Evolutionary conservation across 2,329 filamentous ascomycete genomes (phyloP).

Genomic region (Monosporascus cannonballus): DNA sequence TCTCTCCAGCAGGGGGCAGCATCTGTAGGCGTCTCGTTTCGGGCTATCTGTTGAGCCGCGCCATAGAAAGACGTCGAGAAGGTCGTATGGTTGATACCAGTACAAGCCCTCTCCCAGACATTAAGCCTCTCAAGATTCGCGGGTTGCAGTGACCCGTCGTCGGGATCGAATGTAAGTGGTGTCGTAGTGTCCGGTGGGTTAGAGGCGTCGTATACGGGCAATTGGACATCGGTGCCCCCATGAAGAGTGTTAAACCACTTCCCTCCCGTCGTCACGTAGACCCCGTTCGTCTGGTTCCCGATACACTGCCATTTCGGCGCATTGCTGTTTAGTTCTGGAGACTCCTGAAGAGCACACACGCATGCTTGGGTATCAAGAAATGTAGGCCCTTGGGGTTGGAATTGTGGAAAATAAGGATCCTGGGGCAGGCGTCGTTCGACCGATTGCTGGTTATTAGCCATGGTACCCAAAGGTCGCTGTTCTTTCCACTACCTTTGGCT

Average conservation of each 20-base stretch:
- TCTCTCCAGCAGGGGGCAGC: constrained; percentile 35
- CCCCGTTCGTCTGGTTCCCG: constrained; percentile 35
- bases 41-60: constrained; percentile 18
- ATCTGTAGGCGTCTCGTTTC: constrained; percentile 25
- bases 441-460: not conserved
- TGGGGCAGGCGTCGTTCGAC: constrained; percentile 19
- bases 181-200: constrained; percentile 27
- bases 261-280: constrained; percentile 30
- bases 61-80: constrained; percentile 37
- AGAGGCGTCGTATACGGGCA: constrained; percentile 30
- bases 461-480: not conserved
- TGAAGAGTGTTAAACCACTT: constrained; percentile 35
- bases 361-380: constrained; percentile 34
- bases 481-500: not conserved
- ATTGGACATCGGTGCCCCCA: constrained; percentile 13
- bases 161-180: not conserved
- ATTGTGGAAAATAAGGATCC: constrained; percentile 29
- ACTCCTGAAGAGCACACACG: constrained; percentile 28
- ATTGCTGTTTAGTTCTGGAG: constrained; percentile 11
- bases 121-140: constrained; percentile 21
- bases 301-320: constrained; percentile 37
- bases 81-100: constrained; percentile 32
- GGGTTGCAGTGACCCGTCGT: not conserved
- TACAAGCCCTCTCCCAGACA: constrained; percentile 34
- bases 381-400: constrained; percentile 21